phyloP scores from a whole-genome alignment of 169 alveolate species.

The Sarcocystis neurona region DNA sequence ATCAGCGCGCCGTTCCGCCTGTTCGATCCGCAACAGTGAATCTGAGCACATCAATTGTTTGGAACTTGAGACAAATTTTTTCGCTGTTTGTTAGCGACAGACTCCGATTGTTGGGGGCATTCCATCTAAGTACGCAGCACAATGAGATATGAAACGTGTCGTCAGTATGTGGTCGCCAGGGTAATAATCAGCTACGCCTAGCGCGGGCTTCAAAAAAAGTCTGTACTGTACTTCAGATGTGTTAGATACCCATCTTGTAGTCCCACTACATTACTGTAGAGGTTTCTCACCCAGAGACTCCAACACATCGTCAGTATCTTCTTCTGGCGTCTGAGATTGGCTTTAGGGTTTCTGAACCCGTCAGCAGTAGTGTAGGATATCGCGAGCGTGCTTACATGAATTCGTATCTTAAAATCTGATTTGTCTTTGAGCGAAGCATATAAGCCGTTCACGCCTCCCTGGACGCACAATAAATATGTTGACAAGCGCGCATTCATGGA shows the following conservation, averaged over 20 bases:
- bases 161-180: too few relatives aligned
- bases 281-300: constrained; percentile 36
- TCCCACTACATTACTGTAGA: neutral
- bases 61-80: too few relatives aligned
- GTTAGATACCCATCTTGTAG: neutral
- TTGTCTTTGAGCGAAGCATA: constrained; percentile 26
- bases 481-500: neutral
- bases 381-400: constrained; percentile 8
- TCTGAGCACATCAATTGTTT: neutral
- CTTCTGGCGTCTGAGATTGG: constrained; percentile 54
- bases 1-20: constrained; percentile 57
- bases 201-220: too few relatives aligned
- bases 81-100: too few relatives aligned
- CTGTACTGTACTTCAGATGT: neutral
- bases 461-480: too few relatives aligned
- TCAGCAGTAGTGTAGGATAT: neutral
- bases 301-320: constrained; percentile 54
- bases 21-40: constrained; percentile 44
- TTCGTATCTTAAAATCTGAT: constrained; percentile 43
- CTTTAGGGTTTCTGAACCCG: neutral
- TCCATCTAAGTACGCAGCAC: too few relatives aligned
- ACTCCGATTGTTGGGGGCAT: too few relatives aligned
- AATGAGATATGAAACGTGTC: too few relatives aligned
- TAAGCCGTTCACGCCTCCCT: constrained; percentile 47
- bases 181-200: too few relatives aligned